These are phyloP conservation scores for Rhodomyrtus psidioides DNA, from an alignment of 441 rosid species.

Conservation along the genomic window DNA sequence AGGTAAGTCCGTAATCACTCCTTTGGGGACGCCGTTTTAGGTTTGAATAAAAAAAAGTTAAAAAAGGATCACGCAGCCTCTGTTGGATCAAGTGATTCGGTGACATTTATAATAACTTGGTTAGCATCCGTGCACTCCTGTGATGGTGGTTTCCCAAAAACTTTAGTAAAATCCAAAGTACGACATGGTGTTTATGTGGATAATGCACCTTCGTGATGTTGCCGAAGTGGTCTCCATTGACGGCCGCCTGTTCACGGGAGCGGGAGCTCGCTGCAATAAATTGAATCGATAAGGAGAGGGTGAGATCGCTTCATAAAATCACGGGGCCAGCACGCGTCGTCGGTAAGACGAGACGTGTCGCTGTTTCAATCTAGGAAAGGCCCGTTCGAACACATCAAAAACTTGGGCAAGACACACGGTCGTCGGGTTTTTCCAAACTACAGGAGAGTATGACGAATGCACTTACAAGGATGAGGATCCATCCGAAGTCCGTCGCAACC, in stretches of 20 bases:
- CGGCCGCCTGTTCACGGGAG: neutral
- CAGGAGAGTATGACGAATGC: neutral
- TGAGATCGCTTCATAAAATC: neutral
- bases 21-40: too few relatives aligned
- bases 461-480: slow-evolving; percentile 12
- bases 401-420: neutral
- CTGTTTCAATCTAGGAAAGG: neutral
- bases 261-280: neutral
- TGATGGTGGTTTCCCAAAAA: too few relatives aligned
- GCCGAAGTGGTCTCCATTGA: neutral
- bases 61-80: too few relatives aligned
- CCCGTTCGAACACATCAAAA: neutral
- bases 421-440: too few relatives aligned
- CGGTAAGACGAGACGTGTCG: neutral
- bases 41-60: too few relatives aligned
- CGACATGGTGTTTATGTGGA: neutral
- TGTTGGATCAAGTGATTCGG: too few relatives aligned
- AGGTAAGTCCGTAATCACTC: too few relatives aligned
- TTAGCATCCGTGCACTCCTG: too few relatives aligned
- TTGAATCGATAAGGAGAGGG: neutral
- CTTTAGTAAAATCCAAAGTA: neutral
- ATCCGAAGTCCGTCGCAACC: slow-evolving; percentile 10
- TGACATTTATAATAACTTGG: too few relatives aligned
- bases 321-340: neutral
- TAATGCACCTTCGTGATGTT: neutral